phyloP scores from a whole-genome alignment of 257 asterid genomes.

The Gentiana straminea region DNA sequence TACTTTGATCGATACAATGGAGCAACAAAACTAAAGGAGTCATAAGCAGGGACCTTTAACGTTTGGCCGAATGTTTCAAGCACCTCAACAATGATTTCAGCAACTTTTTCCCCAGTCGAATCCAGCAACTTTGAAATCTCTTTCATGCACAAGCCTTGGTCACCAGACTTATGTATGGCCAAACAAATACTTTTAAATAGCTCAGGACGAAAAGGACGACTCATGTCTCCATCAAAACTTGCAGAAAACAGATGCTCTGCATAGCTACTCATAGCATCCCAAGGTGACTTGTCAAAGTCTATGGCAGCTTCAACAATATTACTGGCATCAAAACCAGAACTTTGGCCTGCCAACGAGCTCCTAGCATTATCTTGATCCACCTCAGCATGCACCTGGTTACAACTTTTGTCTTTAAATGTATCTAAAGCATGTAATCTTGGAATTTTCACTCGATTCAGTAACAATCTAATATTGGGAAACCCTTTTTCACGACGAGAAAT shows the following conservation, averaged over 20 bases:
- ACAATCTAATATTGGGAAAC: slow-evolving; percentile 74
- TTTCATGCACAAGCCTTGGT: slow-evolving; percentile 78
- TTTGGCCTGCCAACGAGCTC: slow-evolving; percentile 16
- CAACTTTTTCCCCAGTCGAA: slow-evolving; percentile 41
- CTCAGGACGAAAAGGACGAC: slow-evolving; percentile 31
- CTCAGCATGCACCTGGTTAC: slow-evolving; percentile 13
- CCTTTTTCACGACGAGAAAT: slow-evolving; percentile 83
- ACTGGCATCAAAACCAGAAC: slow-evolving; percentile 21
- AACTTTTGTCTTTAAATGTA: slow-evolving; percentile 30
- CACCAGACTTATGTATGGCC: slow-evolving; percentile 83
- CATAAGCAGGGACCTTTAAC: slow-evolving; percentile 70
- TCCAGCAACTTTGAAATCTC: slow-evolving; percentile 46
- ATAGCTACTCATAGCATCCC: slow-evolving; percentile 75
- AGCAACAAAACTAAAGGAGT: slow-evolving; percentile 66
- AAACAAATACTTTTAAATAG: slow-evolving; percentile 55
- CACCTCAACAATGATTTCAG: slow-evolving; percentile 59
- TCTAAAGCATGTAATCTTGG: slow-evolving; percentile 45
- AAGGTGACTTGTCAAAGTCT: slow-evolving; percentile 39
- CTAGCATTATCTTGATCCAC: slow-evolving; percentile 3
- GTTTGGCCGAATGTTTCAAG: slow-evolving; percentile 75
- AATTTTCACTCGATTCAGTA: slow-evolving; percentile 43
- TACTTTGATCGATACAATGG: slow-evolving; percentile 74
- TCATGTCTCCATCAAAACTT: slow-evolving; percentile 27
- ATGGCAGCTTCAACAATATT: slow-evolving; percentile 19
- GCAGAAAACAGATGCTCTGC: slow-evolving; percentile 41